phyloP scores from a whole-genome alignment of 2,329 filamentous ascomycete species.

The Fonsecaea erecta region DNA sequence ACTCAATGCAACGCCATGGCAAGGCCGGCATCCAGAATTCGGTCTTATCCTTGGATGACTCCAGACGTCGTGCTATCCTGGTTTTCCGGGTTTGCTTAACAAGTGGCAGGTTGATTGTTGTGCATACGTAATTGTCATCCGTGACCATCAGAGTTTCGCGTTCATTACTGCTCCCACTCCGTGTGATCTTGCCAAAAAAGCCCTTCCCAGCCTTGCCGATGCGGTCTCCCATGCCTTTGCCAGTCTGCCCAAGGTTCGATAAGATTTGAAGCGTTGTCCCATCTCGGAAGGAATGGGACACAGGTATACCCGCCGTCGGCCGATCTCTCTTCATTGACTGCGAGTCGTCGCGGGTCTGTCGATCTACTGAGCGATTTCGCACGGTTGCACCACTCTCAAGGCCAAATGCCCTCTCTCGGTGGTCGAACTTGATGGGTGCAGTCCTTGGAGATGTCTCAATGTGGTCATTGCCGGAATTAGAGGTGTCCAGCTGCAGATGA shows the following conservation, averaged over 20 bases:
- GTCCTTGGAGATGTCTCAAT: constrained; percentile 54
- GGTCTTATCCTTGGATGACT: constrained; percentile 89
- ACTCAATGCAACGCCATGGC: constrained; percentile 92
- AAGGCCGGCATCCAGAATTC: constrained; percentile 99
- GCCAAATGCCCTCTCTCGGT: constrained; percentile 69
- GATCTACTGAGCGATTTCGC: constrained; percentile 76
- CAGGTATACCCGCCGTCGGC: constrained; percentile 25
- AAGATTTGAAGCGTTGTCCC: constrained; percentile 68
- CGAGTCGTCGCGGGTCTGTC: constrained; percentile 46
- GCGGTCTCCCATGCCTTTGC: constrained; percentile 73
- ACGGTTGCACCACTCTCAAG: constrained; percentile 68
- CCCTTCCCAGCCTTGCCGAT: constrained; percentile 76
- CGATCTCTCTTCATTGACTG: constrained; percentile 24
- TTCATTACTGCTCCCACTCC: constrained; percentile 71
- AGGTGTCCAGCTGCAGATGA: constrained; percentile 33
- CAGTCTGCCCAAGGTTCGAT: constrained; percentile 73
- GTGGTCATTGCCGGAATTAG: constrained; percentile 39
- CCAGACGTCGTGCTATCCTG: constrained; percentile 85
- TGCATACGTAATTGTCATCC: constrained; percentile 81
- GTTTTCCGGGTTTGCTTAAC: constrained; percentile 89
- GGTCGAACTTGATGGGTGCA: constrained; percentile 57
- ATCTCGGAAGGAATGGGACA: constrained; percentile 61
- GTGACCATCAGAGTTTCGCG: constrained; percentile 65
- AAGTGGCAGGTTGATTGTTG: constrained; percentile 82
- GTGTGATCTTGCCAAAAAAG: constrained; percentile 76